A percentile compares a stretch with the other conserved stretches of the same genome.
Conservation (phyloP, 179 eudicot species). For the Silene vulgaris region DNA sequence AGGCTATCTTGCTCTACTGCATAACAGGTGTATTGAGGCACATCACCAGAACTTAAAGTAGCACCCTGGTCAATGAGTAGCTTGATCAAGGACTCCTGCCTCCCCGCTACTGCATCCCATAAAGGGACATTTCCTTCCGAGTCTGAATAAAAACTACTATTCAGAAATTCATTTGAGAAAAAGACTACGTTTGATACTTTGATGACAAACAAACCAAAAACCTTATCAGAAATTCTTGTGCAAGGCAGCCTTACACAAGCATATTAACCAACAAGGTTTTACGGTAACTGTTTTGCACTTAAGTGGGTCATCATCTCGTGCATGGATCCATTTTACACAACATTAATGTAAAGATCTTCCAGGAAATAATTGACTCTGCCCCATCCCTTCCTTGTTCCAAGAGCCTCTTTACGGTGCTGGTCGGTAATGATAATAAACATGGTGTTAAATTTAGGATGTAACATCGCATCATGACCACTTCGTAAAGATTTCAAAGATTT, state of each 20-base stretch:
- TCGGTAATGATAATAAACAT: background rate
- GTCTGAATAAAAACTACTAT: constrained; percentile 33
- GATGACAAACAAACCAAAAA: background rate
- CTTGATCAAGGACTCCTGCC: constrained; percentile 44
- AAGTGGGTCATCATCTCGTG: background rate
- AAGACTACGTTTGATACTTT: background rate
- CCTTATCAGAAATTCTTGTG: background rate
- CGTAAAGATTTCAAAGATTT: background rate
- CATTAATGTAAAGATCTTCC: background rate
- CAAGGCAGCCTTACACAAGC: background rate
- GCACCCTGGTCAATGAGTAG: constrained; percentile 56
- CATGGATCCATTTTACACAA: background rate
- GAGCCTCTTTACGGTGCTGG: background rate
- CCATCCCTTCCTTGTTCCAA: background rate
- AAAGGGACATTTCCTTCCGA: constrained; percentile 66
- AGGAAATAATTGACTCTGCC: background rate
- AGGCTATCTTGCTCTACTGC: constrained; percentile 53
- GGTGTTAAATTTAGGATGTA: background rate
- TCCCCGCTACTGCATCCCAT: constrained; percentile 64
- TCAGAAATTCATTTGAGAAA: background rate
- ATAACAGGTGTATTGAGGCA: constrained; percentile 43
- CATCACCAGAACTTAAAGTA: constrained; percentile 47
- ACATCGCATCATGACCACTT: background rate
- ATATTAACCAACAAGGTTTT: background rate
- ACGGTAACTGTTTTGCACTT: background rate